Evolutionary conservation across 805 yeast genomes (phyloP), one percentile per base, ranked within the genome.

Genomic region (Lipomyces sp.): DNA sequence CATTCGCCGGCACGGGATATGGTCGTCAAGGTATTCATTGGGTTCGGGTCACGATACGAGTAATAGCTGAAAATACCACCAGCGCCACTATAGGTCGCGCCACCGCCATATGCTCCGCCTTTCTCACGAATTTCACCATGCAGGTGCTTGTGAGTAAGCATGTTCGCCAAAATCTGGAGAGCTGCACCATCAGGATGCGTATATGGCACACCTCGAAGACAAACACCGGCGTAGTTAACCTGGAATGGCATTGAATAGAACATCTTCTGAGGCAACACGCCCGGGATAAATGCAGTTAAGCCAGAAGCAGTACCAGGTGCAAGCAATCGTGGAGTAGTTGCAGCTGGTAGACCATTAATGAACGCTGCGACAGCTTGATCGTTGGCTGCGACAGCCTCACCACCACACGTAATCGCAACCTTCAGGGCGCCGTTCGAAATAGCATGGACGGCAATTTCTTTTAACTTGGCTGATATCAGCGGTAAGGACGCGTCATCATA

Each of bases 101-200:
- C 99, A 4, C 97, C 98, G 6, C 99, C 99, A 75, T 95, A 95
- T 0, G 99, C 99, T 66, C 99, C 99, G 64, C 97, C 97, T 74
- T 94, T 87, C 75, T 95, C 99, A 71, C 99, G 85, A 50, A 95
- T 87, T 70, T 92, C 97, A 11, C 91, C 85, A 77, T 95, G 99
- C 59, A 95, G 80, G 71, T 90, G 86, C 74, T 90, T 90, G 78
- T 89, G 93, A 0, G 97, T 88, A 71, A 92, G 77, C 65, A 95
- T 76, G 72, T 89, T 93, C 0, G 97, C 84, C 57, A 95, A 81
- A 0, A 95, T 86, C 77, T 91, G 97, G 55, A 95, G 82, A 0
- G 92, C 82, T 0, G 98, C 96, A 48, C 97, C 92, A 70, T 94
- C 98, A 60, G 82, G 78, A 60, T 86, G 82, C 2, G 82, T 76